Evolutionary conservation across 352 stramenopile genomes (phyloP).

Genomic region (Globisporangium perplexum): DNA sequence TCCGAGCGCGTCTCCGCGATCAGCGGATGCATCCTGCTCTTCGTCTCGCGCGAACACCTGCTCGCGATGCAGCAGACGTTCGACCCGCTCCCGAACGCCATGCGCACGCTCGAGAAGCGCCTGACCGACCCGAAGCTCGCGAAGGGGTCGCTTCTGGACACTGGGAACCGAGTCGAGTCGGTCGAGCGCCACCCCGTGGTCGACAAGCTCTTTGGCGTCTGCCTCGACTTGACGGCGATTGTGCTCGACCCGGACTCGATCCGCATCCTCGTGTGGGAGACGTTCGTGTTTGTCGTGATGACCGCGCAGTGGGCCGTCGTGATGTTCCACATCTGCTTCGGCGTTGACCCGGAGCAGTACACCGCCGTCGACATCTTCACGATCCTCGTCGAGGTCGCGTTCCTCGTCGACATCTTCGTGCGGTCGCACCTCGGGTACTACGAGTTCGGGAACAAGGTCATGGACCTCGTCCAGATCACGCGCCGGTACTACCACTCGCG

Average conservation of each 20-base stretch:
- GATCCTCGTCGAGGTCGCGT: slow-evolving; percentile 35
- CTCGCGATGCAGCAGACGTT: slow-evolving; percentile 31
- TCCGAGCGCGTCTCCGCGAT: slow-evolving; percentile 40
- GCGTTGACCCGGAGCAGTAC: slow-evolving; percentile 7
- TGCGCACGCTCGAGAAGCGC: slow-evolving; percentile 38
- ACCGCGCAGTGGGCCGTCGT: slow-evolving; percentile 39
- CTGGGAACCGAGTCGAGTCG: neutral
- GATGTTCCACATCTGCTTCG: slow-evolving; percentile 47
- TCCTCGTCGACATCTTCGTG: slow-evolving; percentile 52
- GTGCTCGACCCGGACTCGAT: slow-evolving; percentile 52
- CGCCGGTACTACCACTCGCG: slow-evolving; percentile 38
- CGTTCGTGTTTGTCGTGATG: slow-evolving; percentile 48
- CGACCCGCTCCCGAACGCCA: slow-evolving; percentile 18
- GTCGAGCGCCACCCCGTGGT: neutral
- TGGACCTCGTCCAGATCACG: slow-evolving; percentile 33
- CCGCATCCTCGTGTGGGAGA: slow-evolving; percentile 49
- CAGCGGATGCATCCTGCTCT: slow-evolving; percentile 52
- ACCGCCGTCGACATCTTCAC: slow-evolving; percentile 20
- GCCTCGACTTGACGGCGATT: slow-evolving; percentile 5
- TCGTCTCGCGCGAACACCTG: slow-evolving; percentile 42
- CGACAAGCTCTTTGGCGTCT: slow-evolving; percentile 5
- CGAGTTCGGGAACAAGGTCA: slow-evolving; percentile 71
- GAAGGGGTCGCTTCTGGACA: slow-evolving; percentile 18
- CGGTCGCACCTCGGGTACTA: slow-evolving; percentile 48
- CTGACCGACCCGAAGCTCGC: slow-evolving; percentile 48